These are phyloP conservation scores for Symbiodinium natans DNA, from an alignment of 73 alveolate genomes.

Conservation along the genomic window DNA sequence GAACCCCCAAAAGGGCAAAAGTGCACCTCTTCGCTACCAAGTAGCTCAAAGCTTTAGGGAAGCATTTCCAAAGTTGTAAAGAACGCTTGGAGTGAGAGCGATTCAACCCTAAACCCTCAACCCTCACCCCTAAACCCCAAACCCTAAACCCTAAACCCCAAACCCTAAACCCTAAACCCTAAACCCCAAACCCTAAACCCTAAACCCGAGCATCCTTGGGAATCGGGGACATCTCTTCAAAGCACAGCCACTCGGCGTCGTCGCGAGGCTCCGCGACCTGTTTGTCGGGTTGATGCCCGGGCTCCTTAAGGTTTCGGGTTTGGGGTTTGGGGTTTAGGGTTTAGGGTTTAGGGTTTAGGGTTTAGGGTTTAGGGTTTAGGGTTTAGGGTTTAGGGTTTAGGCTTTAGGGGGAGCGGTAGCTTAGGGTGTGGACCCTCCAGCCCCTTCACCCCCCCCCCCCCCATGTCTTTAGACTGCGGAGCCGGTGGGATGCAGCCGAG, in stretches of 20 bases:
- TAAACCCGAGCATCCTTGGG: conserved; percentile 12
- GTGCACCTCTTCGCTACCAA: too few species aligned
- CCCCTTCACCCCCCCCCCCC: too few species aligned
- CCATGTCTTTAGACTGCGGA: too few species aligned
- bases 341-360: not conserved
- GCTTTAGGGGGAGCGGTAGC: too few species aligned
- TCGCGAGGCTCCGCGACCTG: conserved; percentile 54
- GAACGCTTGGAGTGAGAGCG: too few species aligned
- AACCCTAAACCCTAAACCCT: not conserved
- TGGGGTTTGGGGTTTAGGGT: too few species aligned
- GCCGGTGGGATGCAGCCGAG: too few species aligned
- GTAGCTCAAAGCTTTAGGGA: too few species aligned
- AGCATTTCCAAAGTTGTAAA: too few species aligned
- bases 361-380: not conserved
- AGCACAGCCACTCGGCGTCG: conserved; percentile 43
- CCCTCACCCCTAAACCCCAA: not conserved
- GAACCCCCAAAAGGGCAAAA: too few species aligned
- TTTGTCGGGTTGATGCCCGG: not conserved
- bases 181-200: not conserved
- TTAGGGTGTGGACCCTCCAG: too few species aligned
- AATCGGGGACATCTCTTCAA: conserved; percentile 9
- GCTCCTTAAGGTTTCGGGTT: too few species aligned
- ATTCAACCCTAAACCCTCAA: not conserved
- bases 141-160: not conserved
- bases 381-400: not conserved